Percentiles rank a stretch among this genome's conserved stretches.
Conservation (phyloP, 176 grass and related monocot genomes). For the Carex pumila region DNA sequence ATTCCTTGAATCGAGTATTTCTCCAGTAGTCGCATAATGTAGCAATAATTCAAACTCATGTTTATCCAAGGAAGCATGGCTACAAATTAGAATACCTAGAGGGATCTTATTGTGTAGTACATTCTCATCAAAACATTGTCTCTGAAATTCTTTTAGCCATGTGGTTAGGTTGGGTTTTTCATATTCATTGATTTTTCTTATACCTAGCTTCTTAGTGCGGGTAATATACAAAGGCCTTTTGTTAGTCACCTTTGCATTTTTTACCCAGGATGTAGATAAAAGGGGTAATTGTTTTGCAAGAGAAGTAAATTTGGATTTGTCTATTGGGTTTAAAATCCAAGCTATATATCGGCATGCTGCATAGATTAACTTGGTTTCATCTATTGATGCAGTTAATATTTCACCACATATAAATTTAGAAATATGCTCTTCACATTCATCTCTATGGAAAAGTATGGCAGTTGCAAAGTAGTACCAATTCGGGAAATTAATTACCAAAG, state of each 20-base stretch:
- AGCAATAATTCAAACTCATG: conserved; percentile 43
- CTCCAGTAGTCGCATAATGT: conserved; percentile 43
- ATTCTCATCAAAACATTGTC: conserved; percentile 37
- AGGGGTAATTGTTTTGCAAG: conserved; percentile 14
- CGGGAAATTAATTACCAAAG: conserved; percentile 54
- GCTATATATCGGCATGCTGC: conserved; percentile 58
- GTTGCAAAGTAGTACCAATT: conserved; percentile 70
- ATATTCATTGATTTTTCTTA: conserved; percentile 11
- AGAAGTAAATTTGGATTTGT: conserved; percentile 22
- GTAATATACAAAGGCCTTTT: background rate
- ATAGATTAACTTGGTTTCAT: conserved; percentile 34
- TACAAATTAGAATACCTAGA: conserved; percentile 56
- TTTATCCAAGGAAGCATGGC: conserved; percentile 34
- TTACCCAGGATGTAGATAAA: conserved; percentile 24
- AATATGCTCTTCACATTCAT: conserved; percentile 43
- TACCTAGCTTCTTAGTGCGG: conserved; percentile 13
- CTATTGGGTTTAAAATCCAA: conserved; percentile 48
- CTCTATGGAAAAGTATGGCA: conserved; percentile 55
- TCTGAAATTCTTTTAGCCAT: conserved; percentile 49
- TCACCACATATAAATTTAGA: conserved; percentile 38
- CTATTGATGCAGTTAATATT: conserved; percentile 39
- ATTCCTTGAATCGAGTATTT: conserved; percentile 31
- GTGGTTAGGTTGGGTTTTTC: conserved; percentile 28
- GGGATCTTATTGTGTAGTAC: conserved; percentile 46
- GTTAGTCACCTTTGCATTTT: background rate